Evolutionary conservation across 208 protist species (phyloP), one percentile per base, ranked within the genome.

Genomic region (Angomonas deanei): DNA sequence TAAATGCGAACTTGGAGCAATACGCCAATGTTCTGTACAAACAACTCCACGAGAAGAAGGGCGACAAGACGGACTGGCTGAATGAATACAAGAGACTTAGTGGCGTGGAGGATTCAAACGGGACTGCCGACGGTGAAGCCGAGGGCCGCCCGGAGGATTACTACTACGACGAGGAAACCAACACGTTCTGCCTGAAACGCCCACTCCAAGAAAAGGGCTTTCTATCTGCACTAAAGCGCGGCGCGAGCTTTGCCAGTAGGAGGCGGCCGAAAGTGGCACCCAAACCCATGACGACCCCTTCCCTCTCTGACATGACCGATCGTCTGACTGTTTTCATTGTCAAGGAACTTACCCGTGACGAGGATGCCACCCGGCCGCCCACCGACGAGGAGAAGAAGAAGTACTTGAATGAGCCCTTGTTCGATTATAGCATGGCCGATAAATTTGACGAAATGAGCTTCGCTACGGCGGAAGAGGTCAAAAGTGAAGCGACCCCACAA

Each of bases 271-370:
- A 4, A 10, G 42, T 23, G 17, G 8, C 34, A 39, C 42, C 19
- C 2, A 24, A 3, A 30, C 28, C 23, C 27, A 2, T 38, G 2
- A 6, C 28, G n/a, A 34, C 30, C 3, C 53, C 53, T 10, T 42
- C 53, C 27, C 32, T 81, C 60, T 55, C 62, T 10, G 79, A 85
- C 30, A 47, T 78, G 39, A 85, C 74, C 0, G 71, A 85, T 32
- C 70, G 71, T 10, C 47, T 85, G 8, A 72, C 71, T 32, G 60
- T 85, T 6, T 81, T 85, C 31, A 56, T 85, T 2, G 57, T 73
- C 0, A 81, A 72, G 57, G 66, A 74, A 50, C 49, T 62, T 6
- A 50, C 57, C 27, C 63, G 63, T 0, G n/a, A 73, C 30, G 68
- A 72, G 62, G 54, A 58, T 30, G 64, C 31, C 33, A 28, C n/a